Percentiles rank a stretch among this genome's conserved stretches.
Conservation (phyloP, 768 basidiomycete genomes). For the Strobilomyces confusus region DNA sequence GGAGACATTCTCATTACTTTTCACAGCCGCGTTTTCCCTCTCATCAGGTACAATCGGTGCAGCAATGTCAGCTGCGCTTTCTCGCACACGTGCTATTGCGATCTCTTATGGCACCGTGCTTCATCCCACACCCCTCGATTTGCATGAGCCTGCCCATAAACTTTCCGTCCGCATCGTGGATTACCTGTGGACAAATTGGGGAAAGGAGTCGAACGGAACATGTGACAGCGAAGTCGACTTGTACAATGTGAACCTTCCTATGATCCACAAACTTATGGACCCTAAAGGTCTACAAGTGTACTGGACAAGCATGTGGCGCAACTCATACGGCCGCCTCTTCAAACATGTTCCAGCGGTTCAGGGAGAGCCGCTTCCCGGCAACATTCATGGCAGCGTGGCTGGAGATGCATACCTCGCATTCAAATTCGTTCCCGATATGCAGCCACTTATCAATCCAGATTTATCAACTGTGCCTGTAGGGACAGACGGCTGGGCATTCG, state of each 20-base stretch:
- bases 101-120: slow-evolving; percentile 82
- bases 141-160: slow-evolving; percentile 68
- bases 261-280: slow-evolving; percentile 61
- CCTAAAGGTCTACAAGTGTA: slow-evolving; percentile 60
- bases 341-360: slow-evolving; percentile 37
- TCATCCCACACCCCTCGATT: slow-evolving; percentile 57
- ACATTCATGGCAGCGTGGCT: slow-evolving; percentile 33
- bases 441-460: slow-evolving; percentile 59
- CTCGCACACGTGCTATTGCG: slow-evolving; percentile 73
- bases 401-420: slow-evolving; percentile 50
- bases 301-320: slow-evolving; percentile 86
- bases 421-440: slow-evolving; percentile 73
- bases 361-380: slow-evolving; percentile 34
- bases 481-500: slow-evolving; percentile 79
- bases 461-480: slow-evolving; percentile 62
- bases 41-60: slow-evolving; percentile 94
- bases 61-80: slow-evolving; percentile 75
- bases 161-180: slow-evolving; percentile 64
- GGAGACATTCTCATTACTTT: not conserved
- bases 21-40: slow-evolving; percentile 74
- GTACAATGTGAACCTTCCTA: slow-evolving; percentile 85
- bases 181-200: slow-evolving; percentile 85
- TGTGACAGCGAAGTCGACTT: slow-evolving; percentile 69
- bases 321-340: slow-evolving; percentile 80
- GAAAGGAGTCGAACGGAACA: slow-evolving; percentile 55